Conservation (phyloP, 345 rosid species). For the Pistacia vera region DNA sequence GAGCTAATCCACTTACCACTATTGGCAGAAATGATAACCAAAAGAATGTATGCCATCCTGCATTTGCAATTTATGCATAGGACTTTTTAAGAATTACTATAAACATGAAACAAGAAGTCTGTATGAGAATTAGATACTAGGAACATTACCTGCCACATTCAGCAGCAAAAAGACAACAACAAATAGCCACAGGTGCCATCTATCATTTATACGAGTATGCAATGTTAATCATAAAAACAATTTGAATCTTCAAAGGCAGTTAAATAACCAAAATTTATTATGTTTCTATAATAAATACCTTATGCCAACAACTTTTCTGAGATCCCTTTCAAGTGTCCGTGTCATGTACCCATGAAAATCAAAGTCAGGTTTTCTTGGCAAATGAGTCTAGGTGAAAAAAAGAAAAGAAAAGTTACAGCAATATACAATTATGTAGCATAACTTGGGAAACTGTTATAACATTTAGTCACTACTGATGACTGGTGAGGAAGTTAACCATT, state of each 20-base stretch:
- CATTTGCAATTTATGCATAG: conserved; percentile 7
- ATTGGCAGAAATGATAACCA: conserved; percentile 89
- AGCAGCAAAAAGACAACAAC: conserved; percentile 75
- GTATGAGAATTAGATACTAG: not conserved
- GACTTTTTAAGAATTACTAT: not conserved
- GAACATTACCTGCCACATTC: conserved; percentile 60
- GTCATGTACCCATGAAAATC: conserved; percentile 72
- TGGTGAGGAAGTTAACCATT: conserved; percentile 39
- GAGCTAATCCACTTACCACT: conserved; percentile 49
- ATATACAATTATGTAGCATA: not conserved
- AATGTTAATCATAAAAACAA: not conserved
- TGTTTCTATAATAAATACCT: conserved; percentile 40
- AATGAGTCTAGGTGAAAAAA: conserved; percentile 45
- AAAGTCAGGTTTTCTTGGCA: conserved; percentile 31
- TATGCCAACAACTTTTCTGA: conserved; percentile 73
- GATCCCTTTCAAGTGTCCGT: conserved; percentile 63
- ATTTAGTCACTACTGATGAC: not conserved
- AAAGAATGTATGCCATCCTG: conserved; percentile 89
- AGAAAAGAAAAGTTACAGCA: not conserved
- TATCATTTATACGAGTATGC: conserved; percentile 27
- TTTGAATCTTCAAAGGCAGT: not conserved
- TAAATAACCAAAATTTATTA: not conserved
- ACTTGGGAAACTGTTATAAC: not conserved
- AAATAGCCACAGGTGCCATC: conserved; percentile 93
- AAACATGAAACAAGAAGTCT: not conserved